A percentile compares a stretch with the other conserved stretches of the same genome.
phyloP scores from a whole-genome alignment of 257 asterid species.

The Rubia yunnanensis region DNA sequence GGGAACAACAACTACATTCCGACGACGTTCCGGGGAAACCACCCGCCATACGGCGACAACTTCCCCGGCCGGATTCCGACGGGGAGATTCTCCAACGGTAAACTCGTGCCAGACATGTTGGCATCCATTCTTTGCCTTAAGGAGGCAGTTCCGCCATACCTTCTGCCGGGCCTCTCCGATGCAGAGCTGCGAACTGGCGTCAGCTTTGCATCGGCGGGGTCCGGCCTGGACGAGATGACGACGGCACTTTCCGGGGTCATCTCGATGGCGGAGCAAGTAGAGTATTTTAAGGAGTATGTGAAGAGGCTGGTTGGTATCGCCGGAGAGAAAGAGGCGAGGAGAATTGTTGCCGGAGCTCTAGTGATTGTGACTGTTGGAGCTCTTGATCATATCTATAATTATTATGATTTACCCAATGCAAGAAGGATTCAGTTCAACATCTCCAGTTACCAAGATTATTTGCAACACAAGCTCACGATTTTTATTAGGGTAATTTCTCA shows the following conservation, averaged over 20 bases:
- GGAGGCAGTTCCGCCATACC: conserved; percentile 50
- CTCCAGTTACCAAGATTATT: conserved; percentile 41
- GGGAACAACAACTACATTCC: conserved; percentile 68
- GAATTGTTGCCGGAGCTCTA: conserved; percentile 30
- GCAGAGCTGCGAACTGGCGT: conserved; percentile 52
- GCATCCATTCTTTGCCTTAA: conserved; percentile 53
- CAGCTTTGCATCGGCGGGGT: conserved; percentile 75
- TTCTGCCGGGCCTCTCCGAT: conserved; percentile 45
- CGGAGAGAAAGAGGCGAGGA: conserved; percentile 30
- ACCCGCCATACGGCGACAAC: conserved; percentile 51
- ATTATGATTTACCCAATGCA: conserved; percentile 42
- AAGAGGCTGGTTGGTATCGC: conserved; percentile 30
- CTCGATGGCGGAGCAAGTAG: conserved; percentile 39
- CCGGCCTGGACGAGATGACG: conserved; percentile 66
- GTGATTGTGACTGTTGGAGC: conserved; percentile 61
- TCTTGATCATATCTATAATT: conserved; percentile 55
- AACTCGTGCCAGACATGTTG: conserved; percentile 55
- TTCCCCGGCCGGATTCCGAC: conserved; percentile 46
- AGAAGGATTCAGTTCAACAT: conserved; percentile 42
- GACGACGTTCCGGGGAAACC: conserved; percentile 43
- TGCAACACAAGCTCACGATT: conserved; percentile 35
- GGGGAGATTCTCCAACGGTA: conserved; percentile 69
- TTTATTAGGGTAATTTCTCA: conserved; percentile 39
- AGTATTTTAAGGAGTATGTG: conserved; percentile 27
- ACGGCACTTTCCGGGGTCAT: conserved; percentile 36